Evolutionary conservation across 1,284 basidiomycete genomes (phyloP).

Genomic region (Exsudoporus floridanus): DNA sequence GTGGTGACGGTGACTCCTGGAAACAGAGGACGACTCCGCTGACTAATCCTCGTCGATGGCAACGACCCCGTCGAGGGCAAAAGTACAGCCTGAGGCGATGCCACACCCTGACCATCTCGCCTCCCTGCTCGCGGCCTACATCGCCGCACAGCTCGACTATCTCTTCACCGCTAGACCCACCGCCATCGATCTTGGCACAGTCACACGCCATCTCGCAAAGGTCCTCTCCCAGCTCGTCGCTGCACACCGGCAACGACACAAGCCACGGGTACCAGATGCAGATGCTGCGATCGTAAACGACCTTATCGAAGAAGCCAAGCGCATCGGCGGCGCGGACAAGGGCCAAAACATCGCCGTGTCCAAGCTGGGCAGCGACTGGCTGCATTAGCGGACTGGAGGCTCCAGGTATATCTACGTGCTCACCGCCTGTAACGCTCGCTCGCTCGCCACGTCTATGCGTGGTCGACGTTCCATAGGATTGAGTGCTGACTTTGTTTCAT

Average conservation of each 20-base stretch:
- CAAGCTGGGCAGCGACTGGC: slow-evolving; percentile 81
- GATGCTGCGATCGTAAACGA: slow-evolving; percentile 53
- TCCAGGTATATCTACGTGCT: slow-evolving; percentile 65
- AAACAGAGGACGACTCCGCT: too few relatives aligned
- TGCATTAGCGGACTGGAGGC: slow-evolving; percentile 48
- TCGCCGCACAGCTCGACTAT: slow-evolving; percentile 63
- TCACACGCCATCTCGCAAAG: slow-evolving; percentile 67
- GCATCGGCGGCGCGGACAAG: slow-evolving; percentile 81
- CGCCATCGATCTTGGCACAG: slow-evolving; percentile 88
- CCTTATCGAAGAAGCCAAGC: slow-evolving; percentile 61
- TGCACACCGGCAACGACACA: slow-evolving; percentile 14
- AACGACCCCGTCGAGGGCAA: too few relatives aligned
- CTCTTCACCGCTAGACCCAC: slow-evolving; percentile 88
- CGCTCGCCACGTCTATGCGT: slow-evolving; percentile 84
- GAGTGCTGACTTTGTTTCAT: slow-evolving; percentile 4
- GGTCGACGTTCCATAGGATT: neutral
- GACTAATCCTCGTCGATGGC: too few relatives aligned
- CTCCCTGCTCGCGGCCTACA: slow-evolving; percentile 51
- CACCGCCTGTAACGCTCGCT: slow-evolving; percentile 96
- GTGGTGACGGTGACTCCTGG: too few relatives aligned
- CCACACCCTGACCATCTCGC: slow-evolving; percentile 51
- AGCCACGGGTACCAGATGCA: slow-evolving; percentile 23
- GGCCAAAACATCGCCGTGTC: slow-evolving; percentile 82
- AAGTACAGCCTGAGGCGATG: too few relatives aligned
- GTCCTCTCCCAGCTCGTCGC: slow-evolving; percentile 36